These are phyloP conservation scores for Acrasis kona DNA, from an alignment of 78 protist species.

Conservation along the genomic window DNA sequence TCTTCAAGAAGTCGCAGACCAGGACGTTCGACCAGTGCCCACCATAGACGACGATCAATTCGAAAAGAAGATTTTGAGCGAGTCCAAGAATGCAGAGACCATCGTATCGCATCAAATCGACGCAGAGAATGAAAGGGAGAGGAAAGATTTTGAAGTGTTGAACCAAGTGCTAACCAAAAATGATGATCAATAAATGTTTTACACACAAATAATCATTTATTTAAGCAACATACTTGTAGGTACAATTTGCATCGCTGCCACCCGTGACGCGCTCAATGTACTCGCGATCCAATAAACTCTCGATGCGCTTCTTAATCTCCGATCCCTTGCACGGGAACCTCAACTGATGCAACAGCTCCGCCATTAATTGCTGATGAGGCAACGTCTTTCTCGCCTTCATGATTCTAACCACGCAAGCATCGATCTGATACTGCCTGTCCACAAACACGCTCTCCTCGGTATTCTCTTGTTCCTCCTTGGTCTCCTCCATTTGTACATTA, in stretches of 20 bases:
- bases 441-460: constrained; percentile 61
- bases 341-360: constrained; percentile 62
- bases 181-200: too few species aligned
- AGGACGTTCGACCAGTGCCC: too few species aligned
- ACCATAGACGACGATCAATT: too few species aligned
- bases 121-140: too few species aligned
- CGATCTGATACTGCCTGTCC: constrained; percentile 72
- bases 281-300: constrained; percentile 87
- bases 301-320: constrained; percentile 88
- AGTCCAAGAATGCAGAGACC: too few species aligned
- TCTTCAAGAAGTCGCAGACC: too few species aligned
- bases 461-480: constrained; percentile 64
- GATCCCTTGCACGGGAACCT: constrained; percentile 70
- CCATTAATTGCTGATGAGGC: constrained; percentile 60
- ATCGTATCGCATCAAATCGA: too few species aligned
- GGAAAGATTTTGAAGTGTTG: too few species aligned
- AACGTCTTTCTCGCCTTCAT: constrained; percentile 85
- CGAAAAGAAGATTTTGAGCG: too few species aligned
- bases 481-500: constrained; percentile 76
- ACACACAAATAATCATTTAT: too few species aligned
- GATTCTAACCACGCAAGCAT: constrained; percentile 89
- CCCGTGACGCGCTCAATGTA: constrained; percentile 77
- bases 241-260: constrained; percentile 21
- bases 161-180: too few species aligned
- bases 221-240: constrained; percentile 80